Conservation (phyloP, 345 rosid species). For the Punica granatum region DNA sequence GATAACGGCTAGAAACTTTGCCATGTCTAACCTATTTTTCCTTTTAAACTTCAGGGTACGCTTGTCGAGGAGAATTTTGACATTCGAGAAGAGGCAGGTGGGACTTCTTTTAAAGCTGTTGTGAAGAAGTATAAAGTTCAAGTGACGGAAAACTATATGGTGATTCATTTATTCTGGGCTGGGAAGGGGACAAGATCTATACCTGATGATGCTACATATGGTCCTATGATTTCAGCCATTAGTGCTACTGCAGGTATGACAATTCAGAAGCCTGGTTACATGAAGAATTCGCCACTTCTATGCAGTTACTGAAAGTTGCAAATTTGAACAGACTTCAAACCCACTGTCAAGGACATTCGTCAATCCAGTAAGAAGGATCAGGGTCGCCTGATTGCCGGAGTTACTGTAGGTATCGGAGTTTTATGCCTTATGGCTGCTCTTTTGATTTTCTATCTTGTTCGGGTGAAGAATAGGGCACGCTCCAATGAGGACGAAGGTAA, state of each 20-base stretch:
- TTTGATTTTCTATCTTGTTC: conserved; percentile 25
- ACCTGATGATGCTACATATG: conserved; percentile 28
- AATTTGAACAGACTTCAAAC: conserved; percentile 47
- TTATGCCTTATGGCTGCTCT: conserved; percentile 24
- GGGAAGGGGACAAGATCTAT: conserved; percentile 36
- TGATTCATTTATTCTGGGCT: conserved; percentile 40
- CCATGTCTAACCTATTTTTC: not conserved
- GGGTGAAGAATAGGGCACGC: conserved; percentile 27
- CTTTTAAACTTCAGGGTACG: conserved; percentile 26
- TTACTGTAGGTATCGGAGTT: conserved; percentile 40
- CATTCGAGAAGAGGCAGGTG: conserved; percentile 26
- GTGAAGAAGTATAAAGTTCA: conserved; percentile 13
- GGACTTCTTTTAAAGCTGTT: conserved; percentile 20
- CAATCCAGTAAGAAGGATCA: conserved; percentile 29
- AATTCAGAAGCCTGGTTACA: not conserved
- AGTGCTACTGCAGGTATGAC: conserved; percentile 50
- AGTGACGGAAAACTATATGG: conserved; percentile 25
- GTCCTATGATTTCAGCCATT: conserved; percentile 42
- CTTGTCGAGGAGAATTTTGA: conserved; percentile 46
- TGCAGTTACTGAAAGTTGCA: conserved; percentile 11
- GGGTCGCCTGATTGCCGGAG: conserved; percentile 48
- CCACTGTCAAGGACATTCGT: conserved; percentile 46
- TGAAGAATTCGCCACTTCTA: not conserved
- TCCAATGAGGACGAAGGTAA: conserved; percentile 55
- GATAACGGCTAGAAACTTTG: not conserved